Evolutionary conservation across 768 basidiomycete species (phyloP), one percentile per base, ranked within the genome.

Genomic region (Lentinula sp.): DNA sequence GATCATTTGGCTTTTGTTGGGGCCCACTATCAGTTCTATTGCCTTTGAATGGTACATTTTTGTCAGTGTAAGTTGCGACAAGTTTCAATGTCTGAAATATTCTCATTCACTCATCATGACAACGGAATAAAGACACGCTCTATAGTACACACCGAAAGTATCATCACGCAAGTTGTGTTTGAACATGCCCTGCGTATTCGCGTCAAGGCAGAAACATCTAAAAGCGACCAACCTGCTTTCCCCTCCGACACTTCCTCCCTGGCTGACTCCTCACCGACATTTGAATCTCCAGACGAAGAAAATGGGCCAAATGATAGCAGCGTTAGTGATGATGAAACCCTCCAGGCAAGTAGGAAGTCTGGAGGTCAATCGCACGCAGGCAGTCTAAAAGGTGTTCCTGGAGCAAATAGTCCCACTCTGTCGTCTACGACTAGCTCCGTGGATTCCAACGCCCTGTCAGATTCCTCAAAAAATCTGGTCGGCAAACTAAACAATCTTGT

Each of bases 401-500:
- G 23, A 31, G 55, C 13, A 4, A 56, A 31, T 15, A 45, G 57
- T 18, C 10, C 45, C 49, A 28, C 32, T 21, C 31, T 28, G 16
- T 31, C 8, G 15, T 15, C 28, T 16, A 34, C 7, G 16, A 3
- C 50, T 32, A 31, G 50, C 5, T 28, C 46, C 2, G 3, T 11
- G 21, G 16, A 16, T 48, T 11, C 46, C 46, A 40, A 42, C 2
- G 37, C 9, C 10, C 15, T 37, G 23, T 39, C 32, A 23, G 40
- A 68, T 45, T 52, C 65, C 56, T 54, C 63, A 37, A 55, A 64
- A 9, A 65, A 66, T 11, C 61, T 57, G 3, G 79, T 82, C 16
- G 85, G 86, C 5, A 82, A 78, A 65, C 80, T 87, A 70, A 84
- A 82, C 68, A 86, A 85, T 53, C 70, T 86, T 10, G 78, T 51